These are phyloP conservation scores for Penicillium steckii DNA, from an alignment of 495 filamentous ascomycete species.

Conservation along the genomic window DNA sequence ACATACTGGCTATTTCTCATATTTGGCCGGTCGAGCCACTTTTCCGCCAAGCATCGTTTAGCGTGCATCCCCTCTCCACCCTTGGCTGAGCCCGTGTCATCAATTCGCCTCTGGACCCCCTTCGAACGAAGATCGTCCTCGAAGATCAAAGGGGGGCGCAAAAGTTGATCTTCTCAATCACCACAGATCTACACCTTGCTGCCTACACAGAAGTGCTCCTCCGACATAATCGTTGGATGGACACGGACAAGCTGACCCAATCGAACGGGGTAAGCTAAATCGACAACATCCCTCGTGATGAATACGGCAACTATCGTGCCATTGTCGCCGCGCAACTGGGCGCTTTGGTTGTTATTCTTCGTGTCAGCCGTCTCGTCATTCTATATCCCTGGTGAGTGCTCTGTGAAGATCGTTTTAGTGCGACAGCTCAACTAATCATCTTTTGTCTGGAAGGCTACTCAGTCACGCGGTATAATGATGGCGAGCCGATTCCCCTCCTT, in stretches of 20 bases:
- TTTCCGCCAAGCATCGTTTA: not conserved
- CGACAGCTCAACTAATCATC: not conserved
- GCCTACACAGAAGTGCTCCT: not conserved
- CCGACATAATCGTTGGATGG: not conserved
- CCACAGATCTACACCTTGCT: not conserved
- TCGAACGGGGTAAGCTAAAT: constrained; percentile 7
- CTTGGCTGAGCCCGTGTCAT: not conserved
- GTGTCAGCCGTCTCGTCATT: constrained; percentile 57
- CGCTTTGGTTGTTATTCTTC: constrained; percentile 37
- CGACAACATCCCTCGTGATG: constrained; percentile 27
- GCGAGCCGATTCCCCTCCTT: constrained; percentile 80
- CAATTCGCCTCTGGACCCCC: not conserved
- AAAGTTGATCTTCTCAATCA: not conserved
- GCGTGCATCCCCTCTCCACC: not conserved
- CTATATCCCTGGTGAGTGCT: constrained; percentile 71
- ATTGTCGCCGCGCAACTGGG: constrained; percentile 25
- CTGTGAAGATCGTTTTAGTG: not conserved
- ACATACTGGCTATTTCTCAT: not conserved
- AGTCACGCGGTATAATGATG: constrained; percentile 76
- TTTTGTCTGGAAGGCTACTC: constrained; percentile 56
- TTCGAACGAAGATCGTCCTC: not conserved
- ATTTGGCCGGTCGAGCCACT: not conserved
- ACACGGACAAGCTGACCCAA: not conserved
- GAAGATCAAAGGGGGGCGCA: not conserved
- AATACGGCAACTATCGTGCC: constrained; percentile 26